phyloP scores from a whole-genome alignment of 2,329 filamentous ascomycete species.

The Kalaharituber pfeilii region DNA sequence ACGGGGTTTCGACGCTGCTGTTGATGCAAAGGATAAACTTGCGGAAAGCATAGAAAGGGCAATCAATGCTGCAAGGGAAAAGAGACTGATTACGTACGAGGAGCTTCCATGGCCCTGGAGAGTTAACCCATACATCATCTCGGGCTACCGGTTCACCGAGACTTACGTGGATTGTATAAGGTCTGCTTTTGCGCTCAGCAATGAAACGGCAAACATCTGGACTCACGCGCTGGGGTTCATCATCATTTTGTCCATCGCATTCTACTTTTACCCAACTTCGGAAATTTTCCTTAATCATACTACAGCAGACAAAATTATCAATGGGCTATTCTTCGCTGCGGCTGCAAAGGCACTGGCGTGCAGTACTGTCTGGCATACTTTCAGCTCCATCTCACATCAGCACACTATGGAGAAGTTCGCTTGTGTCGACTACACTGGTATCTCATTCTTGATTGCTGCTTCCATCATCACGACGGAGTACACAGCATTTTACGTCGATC shows the following conservation, averaged over 20 bases:
- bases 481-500: slow-evolving; percentile 96
- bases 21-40: slow-evolving; percentile 61
- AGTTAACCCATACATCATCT: slow-evolving; percentile 81
- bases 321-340: slow-evolving; percentile 87
- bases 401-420: slow-evolving; percentile 84
- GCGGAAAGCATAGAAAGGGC: slow-evolving; percentile 73
- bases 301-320: slow-evolving; percentile 76
- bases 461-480: slow-evolving; percentile 98
- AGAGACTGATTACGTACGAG: slow-evolving; percentile 72
- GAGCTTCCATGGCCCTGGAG: slow-evolving; percentile 84
- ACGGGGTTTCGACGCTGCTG: slow-evolving; percentile 63
- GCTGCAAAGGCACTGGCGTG: slow-evolving; percentile 89
- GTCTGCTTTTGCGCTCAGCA: slow-evolving; percentile 69
- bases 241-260: slow-evolving; percentile 70
- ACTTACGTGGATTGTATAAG: slow-evolving; percentile 76
- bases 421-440: slow-evolving; percentile 96
- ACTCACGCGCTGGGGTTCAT: slow-evolving; percentile 81
- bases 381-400: slow-evolving; percentile 89
- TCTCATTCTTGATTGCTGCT: slow-evolving; percentile 82
- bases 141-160: slow-evolving; percentile 84
- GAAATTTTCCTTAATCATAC: slow-evolving; percentile 73
- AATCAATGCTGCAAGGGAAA: slow-evolving; percentile 54
- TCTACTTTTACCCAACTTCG: slow-evolving; percentile 87
- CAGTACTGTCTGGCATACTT: slow-evolving; percentile 95
- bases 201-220: slow-evolving; percentile 97